Evolutionary conservation across 441 rosid species (phyloP).

Genomic region (Cnidoscolus chayamansa): DNA sequence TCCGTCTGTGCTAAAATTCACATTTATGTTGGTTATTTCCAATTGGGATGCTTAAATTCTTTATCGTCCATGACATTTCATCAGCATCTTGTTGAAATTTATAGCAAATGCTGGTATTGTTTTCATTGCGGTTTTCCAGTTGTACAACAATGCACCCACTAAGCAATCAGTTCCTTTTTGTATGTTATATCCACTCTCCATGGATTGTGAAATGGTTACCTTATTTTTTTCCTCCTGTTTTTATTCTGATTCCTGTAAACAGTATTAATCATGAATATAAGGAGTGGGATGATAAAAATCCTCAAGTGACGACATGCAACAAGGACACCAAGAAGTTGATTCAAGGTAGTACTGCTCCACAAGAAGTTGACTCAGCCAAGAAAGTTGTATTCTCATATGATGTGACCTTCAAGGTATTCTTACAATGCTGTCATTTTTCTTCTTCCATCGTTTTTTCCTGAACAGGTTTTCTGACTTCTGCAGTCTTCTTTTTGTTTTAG

Average conservation of each 20-base stretch:
- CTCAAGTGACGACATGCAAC: conserved; percentile 83
- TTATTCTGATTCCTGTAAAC: conserved; percentile 25
- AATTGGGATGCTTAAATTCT: not conserved
- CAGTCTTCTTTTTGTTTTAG: conserved; percentile 27
- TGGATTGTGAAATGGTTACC: conserved; percentile 12
- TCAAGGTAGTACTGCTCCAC: conserved; percentile 80
- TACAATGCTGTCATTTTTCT: not conserved
- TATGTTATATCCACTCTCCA: not conserved
- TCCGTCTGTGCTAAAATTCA: not conserved
- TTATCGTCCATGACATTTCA: not conserved
- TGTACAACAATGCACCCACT: not conserved
- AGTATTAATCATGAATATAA: conserved; percentile 90
- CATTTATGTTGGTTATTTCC: not conserved
- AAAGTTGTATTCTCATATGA: conserved; percentile 85
- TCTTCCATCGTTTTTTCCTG: not conserved
- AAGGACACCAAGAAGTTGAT: conserved; percentile 74
- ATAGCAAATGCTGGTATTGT: not conserved
- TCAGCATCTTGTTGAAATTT: not conserved
- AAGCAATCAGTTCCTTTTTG: not conserved
- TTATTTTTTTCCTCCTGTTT: conserved; percentile 11
- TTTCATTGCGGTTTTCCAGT: not conserved
- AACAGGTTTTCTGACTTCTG: conserved; percentile 9
- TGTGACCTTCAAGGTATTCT: conserved; percentile 68
- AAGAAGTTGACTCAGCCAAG: conserved; percentile 72
- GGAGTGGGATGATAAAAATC: conserved; percentile 77